These are phyloP conservation scores for Plasmodium inui DNA, from an alignment of 169 alveolate species.

Conservation along the genomic window DNA sequence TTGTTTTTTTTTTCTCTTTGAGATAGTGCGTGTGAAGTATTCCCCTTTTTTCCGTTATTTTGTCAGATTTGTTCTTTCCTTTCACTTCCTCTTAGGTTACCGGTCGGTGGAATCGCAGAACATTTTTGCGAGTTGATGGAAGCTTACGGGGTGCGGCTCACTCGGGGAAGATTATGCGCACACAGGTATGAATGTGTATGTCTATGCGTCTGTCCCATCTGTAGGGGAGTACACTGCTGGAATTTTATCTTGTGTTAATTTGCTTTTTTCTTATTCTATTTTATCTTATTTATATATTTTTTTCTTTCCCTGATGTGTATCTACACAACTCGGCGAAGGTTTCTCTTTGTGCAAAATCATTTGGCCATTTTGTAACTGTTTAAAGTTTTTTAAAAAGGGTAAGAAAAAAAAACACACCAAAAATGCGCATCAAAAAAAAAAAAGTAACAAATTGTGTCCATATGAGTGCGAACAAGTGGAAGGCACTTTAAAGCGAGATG, in stretches of 20 bases:
- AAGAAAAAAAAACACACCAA: neutral
- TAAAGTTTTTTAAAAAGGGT: neutral
- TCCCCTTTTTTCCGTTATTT: constrained; percentile 1
- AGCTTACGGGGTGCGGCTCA: neutral
- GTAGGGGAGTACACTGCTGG: neutral
- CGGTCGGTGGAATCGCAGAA: neutral
- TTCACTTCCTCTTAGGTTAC: neutral
- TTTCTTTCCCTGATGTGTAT: neutral
- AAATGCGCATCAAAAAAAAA: neutral
- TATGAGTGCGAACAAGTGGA: neutral
- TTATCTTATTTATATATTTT: neutral
- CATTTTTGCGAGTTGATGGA: neutral
- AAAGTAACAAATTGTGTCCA: neutral
- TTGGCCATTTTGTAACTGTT: neutral
- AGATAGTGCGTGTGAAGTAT: neutral
- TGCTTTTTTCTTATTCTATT: neutral
- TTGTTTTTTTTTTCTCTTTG: neutral
- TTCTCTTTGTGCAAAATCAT: neutral
- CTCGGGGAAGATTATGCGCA: neutral
- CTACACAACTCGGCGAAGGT: neutral
- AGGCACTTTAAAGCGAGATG: neutral
- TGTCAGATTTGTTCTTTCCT: constrained; percentile 27
- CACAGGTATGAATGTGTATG: neutral
- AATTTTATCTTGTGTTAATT: neutral
- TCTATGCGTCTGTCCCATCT: neutral